Percentiles rank a stretch among this genome's conserved stretches.
Conservation (phyloP, 140 eudicot genomes). For the Cichorium intybus region DNA sequence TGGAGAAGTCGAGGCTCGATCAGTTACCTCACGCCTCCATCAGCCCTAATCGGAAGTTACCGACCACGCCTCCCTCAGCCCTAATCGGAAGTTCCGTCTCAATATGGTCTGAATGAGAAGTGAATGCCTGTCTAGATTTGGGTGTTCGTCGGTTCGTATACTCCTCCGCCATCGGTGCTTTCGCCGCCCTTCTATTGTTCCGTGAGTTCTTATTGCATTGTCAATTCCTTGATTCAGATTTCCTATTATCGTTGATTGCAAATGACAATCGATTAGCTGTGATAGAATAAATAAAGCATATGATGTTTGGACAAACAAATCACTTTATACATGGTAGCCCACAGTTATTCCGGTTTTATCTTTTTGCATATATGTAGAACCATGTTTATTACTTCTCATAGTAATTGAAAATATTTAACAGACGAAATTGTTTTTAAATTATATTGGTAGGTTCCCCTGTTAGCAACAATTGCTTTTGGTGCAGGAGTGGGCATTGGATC, state of each 20-base stretch:
- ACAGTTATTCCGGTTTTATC: no score
- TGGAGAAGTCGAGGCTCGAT: no score
- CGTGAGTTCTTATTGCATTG: slow-evolving; percentile 37
- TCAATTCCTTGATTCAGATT: background rate
- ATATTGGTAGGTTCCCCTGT: slow-evolving; percentile 66
- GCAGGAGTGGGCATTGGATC: slow-evolving; percentile 94
- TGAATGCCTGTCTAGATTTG: slow-evolving; percentile 82
- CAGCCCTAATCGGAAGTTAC: no score
- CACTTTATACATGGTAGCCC: no score
- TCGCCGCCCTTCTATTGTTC: slow-evolving; percentile 68
- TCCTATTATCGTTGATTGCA: background rate
- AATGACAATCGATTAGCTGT: background rate
- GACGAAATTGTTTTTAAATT: background rate
- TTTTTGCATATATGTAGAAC: no score
- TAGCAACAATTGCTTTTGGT: slow-evolving; percentile 86
- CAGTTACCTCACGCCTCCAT: no score
- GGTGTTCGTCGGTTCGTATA: slow-evolving; percentile 73
- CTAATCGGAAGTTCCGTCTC: no score
- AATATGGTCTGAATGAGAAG: slow-evolving; percentile 69
- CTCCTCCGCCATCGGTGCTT: slow-evolving; percentile 68
- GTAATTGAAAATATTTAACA: background rate
- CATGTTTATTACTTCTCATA: no score
- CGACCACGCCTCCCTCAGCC: no score
- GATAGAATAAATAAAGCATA: slow-evolving; percentile 4
- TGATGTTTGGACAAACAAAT: background rate